Base-by-base conservation (phyloP, 805 yeast genomes). In the Ascoidea tarda region DNA sequence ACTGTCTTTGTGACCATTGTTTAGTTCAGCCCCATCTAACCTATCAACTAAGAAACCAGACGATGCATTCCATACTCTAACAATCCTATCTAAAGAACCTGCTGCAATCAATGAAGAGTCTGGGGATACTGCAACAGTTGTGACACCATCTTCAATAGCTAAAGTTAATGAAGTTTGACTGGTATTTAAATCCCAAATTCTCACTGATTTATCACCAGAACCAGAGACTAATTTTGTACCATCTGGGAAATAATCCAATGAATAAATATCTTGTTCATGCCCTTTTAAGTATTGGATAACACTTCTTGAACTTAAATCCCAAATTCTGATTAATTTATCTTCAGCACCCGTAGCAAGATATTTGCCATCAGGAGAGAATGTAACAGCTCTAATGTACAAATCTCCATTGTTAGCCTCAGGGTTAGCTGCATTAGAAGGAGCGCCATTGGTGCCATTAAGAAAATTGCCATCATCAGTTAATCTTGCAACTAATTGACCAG, bases 221-320 rank as follows among this genome's bases (percentile, higher is more conserved):
- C 99, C 99, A 16, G 95, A 84, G 33, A 91, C 96, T 60, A 91
- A 77, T 66, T 89, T 85, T 59, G 89, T 79, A 51, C 99, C 98
- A 62, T 87, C 89, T 50, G 96, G 91, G 78, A 91, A 87, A 68
- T 87, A 93, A 69, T 88, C 97, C 59, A 91, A 75, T 10, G 97
- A 90, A 70, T 91, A 93, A 60, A 91, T 90, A 70, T 91, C 99
- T 73, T 93, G 99, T 68, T 90, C 97, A 66, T 91, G 98, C 51
- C 99, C 99, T 57, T 82, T 77, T 65, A 91, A 75, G 59, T 87
- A 84, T 69, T 86, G 84, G 59, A 89, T 86, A 62, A 90, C 86
- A 63, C 90, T 81, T 67, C 85, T 78, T 33, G 91, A 81, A 51
- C 86, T 77, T 65, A 91, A 79, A 66, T 91, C 96, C 99, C 99